Evolutionary conservation across 2,329 filamentous ascomycete genomes (phyloP), one percentile per base, ranked within the genome.

Genomic region (Diaporthe caulivora): DNA sequence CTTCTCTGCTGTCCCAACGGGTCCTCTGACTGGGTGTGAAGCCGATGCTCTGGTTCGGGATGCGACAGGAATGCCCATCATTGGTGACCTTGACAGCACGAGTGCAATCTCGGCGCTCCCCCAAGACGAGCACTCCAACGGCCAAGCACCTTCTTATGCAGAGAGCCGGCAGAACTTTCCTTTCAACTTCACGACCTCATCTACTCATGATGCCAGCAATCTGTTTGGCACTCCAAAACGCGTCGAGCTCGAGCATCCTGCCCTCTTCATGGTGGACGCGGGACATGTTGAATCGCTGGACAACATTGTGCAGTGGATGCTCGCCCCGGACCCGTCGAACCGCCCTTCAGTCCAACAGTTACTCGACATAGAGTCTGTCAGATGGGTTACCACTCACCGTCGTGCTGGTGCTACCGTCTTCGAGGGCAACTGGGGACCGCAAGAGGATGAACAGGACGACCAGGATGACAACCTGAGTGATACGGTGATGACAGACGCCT

Each of bases 381-480:
- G 88, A 75, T 99, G 97, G 94, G 93, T 97, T 42, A 89, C 92
- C 71, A 85, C 87, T 67, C 92, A 95, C 75, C 92, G 95, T 71
- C 92, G 93, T 71, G 94, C 95, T 15, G 94, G 95, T 57, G 97
- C 97, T n/a, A 98, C 95, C 0, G 92, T 99, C 70, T 99, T 94
- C 78, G 97, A 99, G 84, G 97, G 97, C 76, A 97, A 94, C 81
- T 99, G 95, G 93, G 97, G 97, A 5, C 96, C 96, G 42, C 92
- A 86, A n/a, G 87, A 89, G 69, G 82, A 87, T 47, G 82, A 87
- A 64, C 29, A 65, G 47, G 44, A 65, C 17, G 82, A 87, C 65
- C 31, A 67, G 47, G 47, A 67, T 24, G 62, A 67, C 29, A 80
- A 85, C 26, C 81, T 80, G 34, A 76, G 81, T 49, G 89, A 91